These are phyloP conservation scores for Naematelia encephala DNA, from an alignment of 768 basidiomycete species.

Conservation along the genomic window DNA sequence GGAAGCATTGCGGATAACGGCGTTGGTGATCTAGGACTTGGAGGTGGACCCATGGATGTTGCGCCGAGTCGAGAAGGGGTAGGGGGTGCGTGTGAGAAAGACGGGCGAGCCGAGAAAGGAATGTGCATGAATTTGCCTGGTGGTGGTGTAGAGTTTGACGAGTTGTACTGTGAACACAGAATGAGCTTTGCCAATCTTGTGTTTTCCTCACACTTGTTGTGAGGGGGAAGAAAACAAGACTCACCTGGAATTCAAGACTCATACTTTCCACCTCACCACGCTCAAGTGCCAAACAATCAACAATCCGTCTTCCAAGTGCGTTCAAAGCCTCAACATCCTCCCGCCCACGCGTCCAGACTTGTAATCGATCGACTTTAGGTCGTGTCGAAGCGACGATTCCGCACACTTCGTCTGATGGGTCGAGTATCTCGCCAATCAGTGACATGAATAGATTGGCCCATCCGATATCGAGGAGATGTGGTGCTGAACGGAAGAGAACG, in stretches of 20 bases:
- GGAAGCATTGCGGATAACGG: constrained; percentile 4
- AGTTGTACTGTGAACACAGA: constrained; percentile 27
- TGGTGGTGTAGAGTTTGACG: constrained; percentile 28
- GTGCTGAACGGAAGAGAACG: constrained; percentile 82
- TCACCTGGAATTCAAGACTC: constrained; percentile 84
- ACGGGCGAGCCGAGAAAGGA: constrained; percentile 17
- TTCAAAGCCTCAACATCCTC: constrained; percentile 83
- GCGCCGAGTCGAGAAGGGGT: constrained; percentile 15
- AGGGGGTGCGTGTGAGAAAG: constrained; percentile 7
- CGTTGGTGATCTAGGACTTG: not conserved
- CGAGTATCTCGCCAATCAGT: constrained; percentile 71
- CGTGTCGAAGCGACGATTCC: constrained; percentile 77
- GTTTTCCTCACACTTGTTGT: no score
- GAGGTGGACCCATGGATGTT: constrained; percentile 1
- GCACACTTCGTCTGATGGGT: constrained; percentile 68
- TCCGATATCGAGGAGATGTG: constrained; percentile 68
- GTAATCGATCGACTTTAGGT: constrained; percentile 83
- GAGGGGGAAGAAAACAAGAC: constrained; percentile 15
- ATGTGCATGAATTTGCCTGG: constrained; percentile 30
- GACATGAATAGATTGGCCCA: constrained; percentile 92
- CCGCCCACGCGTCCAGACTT: constrained; percentile 82
- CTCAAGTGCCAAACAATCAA: constrained; percentile 76
- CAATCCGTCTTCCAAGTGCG: constrained; percentile 73
- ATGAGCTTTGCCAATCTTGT: not conserved
- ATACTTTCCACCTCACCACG: constrained; percentile 68